Evolutionary conservation across 495 filamentous ascomycete species (phyloP), one percentile per base, ranked within the genome.

Genomic region (Daldinia concentrica): DNA sequence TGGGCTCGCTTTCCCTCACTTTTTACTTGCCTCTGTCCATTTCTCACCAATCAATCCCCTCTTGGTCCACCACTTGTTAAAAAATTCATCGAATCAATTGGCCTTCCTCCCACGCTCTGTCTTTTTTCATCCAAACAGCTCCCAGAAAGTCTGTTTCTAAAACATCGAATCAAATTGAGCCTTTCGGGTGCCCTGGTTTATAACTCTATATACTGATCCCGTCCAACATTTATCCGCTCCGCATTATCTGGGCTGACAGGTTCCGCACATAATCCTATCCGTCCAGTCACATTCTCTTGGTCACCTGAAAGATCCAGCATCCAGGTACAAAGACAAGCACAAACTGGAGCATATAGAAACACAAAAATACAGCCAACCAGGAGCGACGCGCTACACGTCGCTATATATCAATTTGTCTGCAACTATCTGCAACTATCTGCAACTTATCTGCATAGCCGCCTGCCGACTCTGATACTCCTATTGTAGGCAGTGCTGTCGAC

Each of bases 41-140:
- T 75, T 76, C 64, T 77, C 75, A 76, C 75, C 75, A 77, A 77
- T 77, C 75, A 77, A 72, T 72, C 75, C 67, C 70, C 69, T 73
- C 75, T 77, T 65, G 75, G 70, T 77, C 75, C 73, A 76, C 75
- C 75, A 74, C 70, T 76, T 72, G 43, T 66, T 56, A 54, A 69
- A 74, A 70, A 76, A 72, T 69, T 51, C 68, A 72, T 77, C 75
- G 75, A 77, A 77, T 77, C 75, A 77, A 64, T 77, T 76, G 75
- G 65, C 73, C 48, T 66, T 64, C 66, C 58, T 60, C 58, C 74
- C 66, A 72, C 71, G 75, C 75, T 67, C 73, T 68, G 60, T 71
- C 62, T 69, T 70, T 72, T 75, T 77, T 70, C 75, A 74, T 68
- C 75, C 74, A 74, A 72, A 69, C 66, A 77, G 71, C 74, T 68